Evolutionary conservation across 371 early-diverging fungal species (phyloP).

Genomic region (Syncephalis fuscata): DNA sequence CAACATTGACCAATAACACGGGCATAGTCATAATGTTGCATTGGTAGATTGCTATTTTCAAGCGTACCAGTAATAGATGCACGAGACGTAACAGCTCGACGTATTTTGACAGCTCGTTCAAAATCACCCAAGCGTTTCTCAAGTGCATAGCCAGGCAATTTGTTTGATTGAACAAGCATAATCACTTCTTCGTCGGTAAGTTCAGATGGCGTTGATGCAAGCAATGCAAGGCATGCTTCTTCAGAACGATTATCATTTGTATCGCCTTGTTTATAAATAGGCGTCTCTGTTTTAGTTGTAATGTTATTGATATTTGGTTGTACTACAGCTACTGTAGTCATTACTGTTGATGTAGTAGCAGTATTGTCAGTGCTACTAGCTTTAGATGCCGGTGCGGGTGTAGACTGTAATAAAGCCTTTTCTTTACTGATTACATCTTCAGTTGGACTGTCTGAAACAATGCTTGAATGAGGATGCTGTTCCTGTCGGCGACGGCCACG

Average conservation of each 20-base stretch:
- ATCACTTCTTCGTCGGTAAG: constrained; percentile 66
- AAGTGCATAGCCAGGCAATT: constrained; percentile 64
- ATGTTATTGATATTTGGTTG: too few relatives aligned
- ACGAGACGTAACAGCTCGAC: constrained; percentile 57
- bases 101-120: constrained; percentile 69
- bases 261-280: background rate
- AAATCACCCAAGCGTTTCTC: constrained; percentile 63
- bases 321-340: constrained; percentile 5
- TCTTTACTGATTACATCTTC: too few relatives aligned
- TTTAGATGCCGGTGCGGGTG: too few relatives aligned
- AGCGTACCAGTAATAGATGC: constrained; percentile 45
- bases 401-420: too few relatives aligned
- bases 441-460: too few relatives aligned
- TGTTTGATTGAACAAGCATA: constrained; percentile 44
- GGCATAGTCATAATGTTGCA: constrained; percentile 71
- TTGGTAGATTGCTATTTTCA: constrained; percentile 49
- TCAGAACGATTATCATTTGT: constrained; percentile 26
- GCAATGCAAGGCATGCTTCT: constrained; percentile 40
- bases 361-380: constrained; percentile 3
- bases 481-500: too few relatives aligned
- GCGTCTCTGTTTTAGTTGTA: too few relatives aligned
- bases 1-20: constrained; percentile 87
- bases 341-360: constrained; percentile 7
- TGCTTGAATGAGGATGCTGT: too few relatives aligned
- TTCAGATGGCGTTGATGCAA: constrained; percentile 19